Base-by-base conservation (phyloP, 257 asterid genomes). In the Sherardia arvensis region DNA sequence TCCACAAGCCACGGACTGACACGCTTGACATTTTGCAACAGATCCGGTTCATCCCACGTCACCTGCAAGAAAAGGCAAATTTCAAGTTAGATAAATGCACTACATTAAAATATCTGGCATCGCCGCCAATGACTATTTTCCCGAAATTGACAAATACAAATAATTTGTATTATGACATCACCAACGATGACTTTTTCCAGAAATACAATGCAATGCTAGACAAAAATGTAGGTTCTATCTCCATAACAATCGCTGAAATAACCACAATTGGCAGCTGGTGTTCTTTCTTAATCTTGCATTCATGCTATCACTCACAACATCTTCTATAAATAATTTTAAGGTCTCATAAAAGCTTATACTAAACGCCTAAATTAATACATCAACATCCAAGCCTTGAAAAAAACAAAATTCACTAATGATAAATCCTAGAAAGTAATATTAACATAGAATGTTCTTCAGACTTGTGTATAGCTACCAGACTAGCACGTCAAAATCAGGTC, bases 1-100 rank as follows among this genome's bases (percentile, higher is more conserved):
- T 91, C 96, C 30, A 88, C 92, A 48, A 88, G 89, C 98, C 98
- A 91, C 11, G 98, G 98, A 85, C 85, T 88, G 23, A 88, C 98
- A 49, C 90, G 82, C 82, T 83, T 91, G 72, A 91, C 96, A 27
- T 86, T 88, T 62, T 86, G 94, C 70, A 86, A 67, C 56, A 83
- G 79, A 71, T 88, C 96, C 5, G 98, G 94, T 72, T 91, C 98
- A 66, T 91, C 98, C 98, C 98, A 88, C 25, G 85, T 75, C 71
- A 91, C 98, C 98, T 91, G 78, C 53, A 79, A 38, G 48, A 59
- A 17, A 51, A 59, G 25, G 45, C 26, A 20, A 17, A 18, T 49
- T 0, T 49, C 26, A 49, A 5, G 25, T 48, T 20, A 48, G 17
- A 29, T n/a, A 40, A 40, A 40, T 43, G 21, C 51, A 43, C 6